Percentiles rank a stretch among this genome's conserved stretches.
These are phyloP conservation scores for Albugo candida DNA, from an alignment of 352 stramenopile species.

Conservation along the genomic window DNA sequence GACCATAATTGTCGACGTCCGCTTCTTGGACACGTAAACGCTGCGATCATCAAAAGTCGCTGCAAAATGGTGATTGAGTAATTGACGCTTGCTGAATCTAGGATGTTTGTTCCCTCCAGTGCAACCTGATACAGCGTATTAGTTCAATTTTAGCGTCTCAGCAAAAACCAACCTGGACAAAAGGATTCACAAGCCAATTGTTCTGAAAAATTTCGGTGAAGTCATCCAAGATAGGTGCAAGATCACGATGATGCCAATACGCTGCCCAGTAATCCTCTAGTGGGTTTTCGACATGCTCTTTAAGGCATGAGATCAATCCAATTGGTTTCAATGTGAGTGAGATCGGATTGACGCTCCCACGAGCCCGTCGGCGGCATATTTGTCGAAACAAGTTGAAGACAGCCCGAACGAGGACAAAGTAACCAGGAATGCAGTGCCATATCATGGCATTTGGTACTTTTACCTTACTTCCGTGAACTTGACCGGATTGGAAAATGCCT, in stretches of 20 bases:
- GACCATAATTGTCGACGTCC: not conserved
- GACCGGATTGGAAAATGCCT: not conserved
- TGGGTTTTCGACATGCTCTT: conserved; percentile 16
- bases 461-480: too few species aligned
- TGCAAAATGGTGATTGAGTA: conserved; percentile 70
- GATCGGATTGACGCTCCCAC: conserved; percentile 14
- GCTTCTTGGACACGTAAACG: not conserved
- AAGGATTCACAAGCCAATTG: conserved; percentile 37
- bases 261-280: conserved; percentile 39
- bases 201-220: conserved; percentile 48
- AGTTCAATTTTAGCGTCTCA: not conserved
- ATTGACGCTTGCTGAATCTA: conserved; percentile 60
- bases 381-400: conserved; percentile 51
- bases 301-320: conserved; percentile 34
- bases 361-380: conserved; percentile 51
- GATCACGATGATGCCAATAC: conserved; percentile 50
- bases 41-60: conserved; percentile 39
- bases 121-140: conserved; percentile 16
- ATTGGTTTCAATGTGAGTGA: conserved; percentile 11
- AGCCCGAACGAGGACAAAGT: conserved; percentile 43
- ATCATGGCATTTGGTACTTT: conserved; percentile 14
- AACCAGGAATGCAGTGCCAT: conserved; percentile 66
- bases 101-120: conserved; percentile 65
- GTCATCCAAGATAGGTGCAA: conserved; percentile 31
- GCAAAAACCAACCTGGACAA: conserved; percentile 21